Evolutionary conservation across 2,329 filamentous ascomycete species (phyloP).

Genomic region (Stromatinia cepivora): DNA sequence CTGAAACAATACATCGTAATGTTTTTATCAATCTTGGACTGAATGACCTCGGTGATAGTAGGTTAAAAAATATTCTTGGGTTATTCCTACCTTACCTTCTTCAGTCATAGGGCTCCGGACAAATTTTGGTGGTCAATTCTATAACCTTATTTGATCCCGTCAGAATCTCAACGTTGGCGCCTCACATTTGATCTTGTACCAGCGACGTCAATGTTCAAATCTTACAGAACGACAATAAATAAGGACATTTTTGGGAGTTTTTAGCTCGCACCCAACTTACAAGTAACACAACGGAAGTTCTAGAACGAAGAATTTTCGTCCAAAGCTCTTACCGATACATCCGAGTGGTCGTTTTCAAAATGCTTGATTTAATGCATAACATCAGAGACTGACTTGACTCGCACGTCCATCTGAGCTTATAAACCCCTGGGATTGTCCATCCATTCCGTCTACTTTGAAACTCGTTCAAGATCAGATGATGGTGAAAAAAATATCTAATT

Average conservation of each 20-base stretch:
- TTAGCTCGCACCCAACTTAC: not conserved
- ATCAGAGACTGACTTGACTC: not conserved
- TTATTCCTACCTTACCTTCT: too few relatives aligned
- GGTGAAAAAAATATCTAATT: not conserved
- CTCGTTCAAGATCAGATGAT: not conserved
- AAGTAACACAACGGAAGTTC: too few relatives aligned
- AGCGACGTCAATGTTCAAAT: too few relatives aligned
- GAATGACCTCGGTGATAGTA: not conserved
- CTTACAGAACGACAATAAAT: not conserved
- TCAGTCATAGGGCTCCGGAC: too few relatives aligned
- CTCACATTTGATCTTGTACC: not conserved
- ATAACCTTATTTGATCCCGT: too few relatives aligned
- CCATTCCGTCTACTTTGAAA: not conserved
- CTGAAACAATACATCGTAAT: too few relatives aligned
- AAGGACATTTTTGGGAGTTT: not conserved
- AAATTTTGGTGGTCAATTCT: too few relatives aligned
- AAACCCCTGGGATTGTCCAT: not conserved
- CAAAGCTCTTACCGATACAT: not conserved
- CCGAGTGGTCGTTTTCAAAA: not conserved
- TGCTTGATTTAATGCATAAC: not conserved
- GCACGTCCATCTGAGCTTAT: not conserved
- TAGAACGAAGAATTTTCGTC: not conserved
- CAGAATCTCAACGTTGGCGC: not conserved
- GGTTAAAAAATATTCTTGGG: too few relatives aligned
- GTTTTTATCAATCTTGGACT: not conserved